Conservation (phyloP, 78 protist genomes). For the Dictyostelium purpureum region DNA sequence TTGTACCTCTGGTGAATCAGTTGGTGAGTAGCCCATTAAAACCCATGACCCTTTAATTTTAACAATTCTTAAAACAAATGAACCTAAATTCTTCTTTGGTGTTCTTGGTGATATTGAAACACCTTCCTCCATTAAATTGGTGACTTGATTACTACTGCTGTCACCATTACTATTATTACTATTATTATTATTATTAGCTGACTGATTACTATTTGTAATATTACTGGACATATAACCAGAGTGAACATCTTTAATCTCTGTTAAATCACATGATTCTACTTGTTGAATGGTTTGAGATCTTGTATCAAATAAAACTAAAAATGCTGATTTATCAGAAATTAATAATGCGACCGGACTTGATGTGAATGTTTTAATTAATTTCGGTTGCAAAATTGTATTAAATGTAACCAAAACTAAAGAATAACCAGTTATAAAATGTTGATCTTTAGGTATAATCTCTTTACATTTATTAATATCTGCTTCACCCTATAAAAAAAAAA, state of each 20-base stretch:
- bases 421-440: conserved; percentile 43
- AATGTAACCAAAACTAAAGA: conserved; percentile 29
- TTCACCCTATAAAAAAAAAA: conserved; percentile 10
- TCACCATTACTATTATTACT: background rate
- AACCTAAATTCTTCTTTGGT: conserved; percentile 10
- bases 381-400: conserved; percentile 16
- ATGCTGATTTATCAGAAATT: conserved; percentile 22
- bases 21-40: conserved; percentile 59
- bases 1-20: conserved; percentile 31
- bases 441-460: conserved; percentile 49
- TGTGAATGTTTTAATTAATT: conserved; percentile 40
- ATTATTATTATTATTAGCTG: background rate
- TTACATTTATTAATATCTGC: conserved; percentile 50
- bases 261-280: conserved; percentile 2
- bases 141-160: background rate
- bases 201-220: background rate
- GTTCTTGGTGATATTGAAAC: conserved; percentile 18
- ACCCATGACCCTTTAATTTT: conserved; percentile 11
- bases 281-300: conserved; percentile 36
- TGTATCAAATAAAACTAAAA: conserved; percentile 38
- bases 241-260: conserved; percentile 33
- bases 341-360: conserved; percentile 50
- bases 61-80: conserved; percentile 41
- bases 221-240: conserved; percentile 44
- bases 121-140: conserved; percentile 2